Evolutionary conservation across 108 stramenopile species (phyloP), one percentile per base, ranked within the genome.

Genomic region (Cyclotella kingstonii): DNA sequence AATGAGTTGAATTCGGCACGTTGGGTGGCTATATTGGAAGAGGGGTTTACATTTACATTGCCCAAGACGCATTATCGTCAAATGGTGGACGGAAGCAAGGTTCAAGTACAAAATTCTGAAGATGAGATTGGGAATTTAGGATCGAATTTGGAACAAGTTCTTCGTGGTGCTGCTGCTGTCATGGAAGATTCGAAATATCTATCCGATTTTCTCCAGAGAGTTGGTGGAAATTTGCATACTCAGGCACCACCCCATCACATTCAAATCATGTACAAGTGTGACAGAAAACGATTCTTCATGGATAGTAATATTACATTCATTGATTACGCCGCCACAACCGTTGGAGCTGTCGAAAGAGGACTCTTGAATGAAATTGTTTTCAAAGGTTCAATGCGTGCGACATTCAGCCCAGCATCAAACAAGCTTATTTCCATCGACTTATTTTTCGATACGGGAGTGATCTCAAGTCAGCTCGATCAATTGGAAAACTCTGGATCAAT

Each of bases 11-110:
- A 85, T 62, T 45, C 61, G 52, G 81, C 73, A n/a, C 83, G 86
- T 10, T 91, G 90, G 90, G 59, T 81, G 14, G 90, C 90, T 19
- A 90, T 93, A 69, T 68, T 93, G 26, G 87, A 93, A 57, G 83
- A 86, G 22, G 77, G 67, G 18, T 93, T 93, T 67, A 60, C 78
- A 4, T 68, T 90, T 22, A 86, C 85, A 2, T 40, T 93, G 55
- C 92, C 92, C 8, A 66, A 60, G 48, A 83, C 85, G 6, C 51
- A 69, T 46, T 88, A 69, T 68, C 79, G 85, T 30, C 64, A 66
- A 2, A 86, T 85, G 80, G 87, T 82, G 47, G 44, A 56, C 0
- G 42, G 47, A 3, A 46, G 68, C 19, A 57, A 60, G 35, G 43
- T 58, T 10, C 36, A 25, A 46, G 33, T 34, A 48, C 63, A 45